Evolutionary conservation across 164 flowering plant genomes (phyloP).

Genomic region (Tetrastigma voinierianum): DNA sequence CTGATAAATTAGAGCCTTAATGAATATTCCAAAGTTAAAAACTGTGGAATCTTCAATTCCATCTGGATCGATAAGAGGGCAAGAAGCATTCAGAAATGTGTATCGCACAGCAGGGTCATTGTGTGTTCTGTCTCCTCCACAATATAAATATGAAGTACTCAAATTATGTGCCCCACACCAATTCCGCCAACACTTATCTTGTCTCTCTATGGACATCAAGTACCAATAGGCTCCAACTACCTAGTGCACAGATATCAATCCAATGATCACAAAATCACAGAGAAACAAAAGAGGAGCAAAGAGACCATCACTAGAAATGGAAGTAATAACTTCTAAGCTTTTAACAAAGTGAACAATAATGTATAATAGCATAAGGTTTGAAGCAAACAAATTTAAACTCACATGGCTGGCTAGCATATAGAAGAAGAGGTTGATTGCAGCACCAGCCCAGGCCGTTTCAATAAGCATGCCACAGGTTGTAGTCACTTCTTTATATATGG

Average conservation of each 20-base stretch:
- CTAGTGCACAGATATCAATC: conserved; percentile 20
- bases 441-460: conserved; percentile 21
- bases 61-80: conserved; percentile 23
- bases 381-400: conserved; percentile 3
- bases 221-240: conserved; percentile 70
- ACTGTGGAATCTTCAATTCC: background rate
- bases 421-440: conserved; percentile 22
- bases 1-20: conserved; percentile 45
- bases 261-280: too few species aligned
- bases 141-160: too few species aligned
- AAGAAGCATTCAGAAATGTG: conserved; percentile 19
- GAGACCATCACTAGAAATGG: too few species aligned
- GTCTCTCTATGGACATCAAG: conserved; percentile 58
- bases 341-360: too few species aligned
- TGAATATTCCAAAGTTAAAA: conserved; percentile 64
- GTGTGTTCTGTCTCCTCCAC: too few species aligned
- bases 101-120: background rate
- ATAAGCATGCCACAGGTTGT: conserved; percentile 15
- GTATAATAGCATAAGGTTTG: conserved; percentile 32
- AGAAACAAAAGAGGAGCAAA: too few species aligned
- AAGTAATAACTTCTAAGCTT: too few species aligned
- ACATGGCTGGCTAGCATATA: conserved; percentile 34
- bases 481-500: background rate
- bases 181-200: conserved; percentile 53
- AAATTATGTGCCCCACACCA: too few species aligned